A percentile compares a stretch with the other conserved stretches of the same genome.
These are phyloP conservation scores for Neurospora sp. DNA, from an alignment of 495 filamentous ascomycete genomes.

Conservation along the genomic window DNA sequence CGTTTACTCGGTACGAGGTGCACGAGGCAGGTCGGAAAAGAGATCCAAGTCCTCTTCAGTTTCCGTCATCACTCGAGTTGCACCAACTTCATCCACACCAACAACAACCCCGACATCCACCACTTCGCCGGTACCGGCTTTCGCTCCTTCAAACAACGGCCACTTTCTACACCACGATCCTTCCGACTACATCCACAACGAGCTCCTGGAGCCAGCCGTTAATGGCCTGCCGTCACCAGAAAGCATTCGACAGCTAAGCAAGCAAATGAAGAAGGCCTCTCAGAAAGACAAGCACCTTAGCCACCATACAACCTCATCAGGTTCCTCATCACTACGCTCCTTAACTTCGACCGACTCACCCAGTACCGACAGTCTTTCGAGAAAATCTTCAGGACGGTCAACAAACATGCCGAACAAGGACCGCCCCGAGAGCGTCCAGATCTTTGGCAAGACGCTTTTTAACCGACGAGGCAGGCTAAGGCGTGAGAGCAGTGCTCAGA, in stretches of 20 bases:
- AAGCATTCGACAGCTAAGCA: constrained; percentile 39
- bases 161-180: constrained; percentile 10
- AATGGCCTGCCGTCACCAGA: constrained; percentile 46
- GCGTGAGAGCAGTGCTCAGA: constrained; percentile 32
- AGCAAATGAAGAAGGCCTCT: constrained; percentile 39
- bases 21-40: constrained; percentile 15
- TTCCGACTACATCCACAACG: constrained; percentile 16
- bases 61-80: neutral
- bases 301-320: constrained; percentile 37
- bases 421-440: constrained; percentile 43
- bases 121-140: constrained; percentile 5
- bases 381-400: constrained; percentile 41
- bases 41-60: constrained; percentile 5
- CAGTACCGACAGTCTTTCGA: constrained; percentile 23
- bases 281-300: constrained; percentile 32
- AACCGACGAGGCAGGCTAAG: constrained; percentile 30
- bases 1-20: constrained; percentile 17
- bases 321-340: constrained; percentile 36
- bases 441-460: constrained; percentile 46
- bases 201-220: constrained; percentile 36
- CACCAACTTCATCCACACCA: neutral
- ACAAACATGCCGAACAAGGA: constrained; percentile 34
- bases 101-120: constrained; percentile 1
- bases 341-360: constrained; percentile 27
- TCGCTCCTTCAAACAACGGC: neutral